These are phyloP conservation scores for Vigna radiata DNA, from an alignment of 306 rosid species.

Conservation along the genomic window DNA sequence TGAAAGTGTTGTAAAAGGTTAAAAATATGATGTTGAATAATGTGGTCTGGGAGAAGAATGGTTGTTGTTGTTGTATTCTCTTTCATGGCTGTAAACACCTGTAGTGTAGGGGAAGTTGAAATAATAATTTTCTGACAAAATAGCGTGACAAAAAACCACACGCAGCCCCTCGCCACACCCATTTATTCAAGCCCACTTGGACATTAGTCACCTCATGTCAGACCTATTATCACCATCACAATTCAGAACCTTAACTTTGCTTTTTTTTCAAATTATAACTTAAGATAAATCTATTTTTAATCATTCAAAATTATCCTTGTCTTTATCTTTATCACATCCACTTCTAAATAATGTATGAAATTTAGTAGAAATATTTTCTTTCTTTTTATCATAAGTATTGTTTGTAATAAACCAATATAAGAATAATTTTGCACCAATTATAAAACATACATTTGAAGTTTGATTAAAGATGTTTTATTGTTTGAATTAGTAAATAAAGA, in stretches of 20 bases:
- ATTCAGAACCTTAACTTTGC: conserved; percentile 30
- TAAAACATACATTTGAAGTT: too few relatives aligned
- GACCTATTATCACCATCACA: conserved; percentile 53
- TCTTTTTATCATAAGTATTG: too few relatives aligned
- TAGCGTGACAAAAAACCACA: conserved; percentile 59
- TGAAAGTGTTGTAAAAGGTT: too few relatives aligned
- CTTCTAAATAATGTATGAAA: too few relatives aligned
- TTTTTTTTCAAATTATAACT: background rate
- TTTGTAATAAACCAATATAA: too few relatives aligned
- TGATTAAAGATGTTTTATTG: too few relatives aligned
- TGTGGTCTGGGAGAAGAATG: background rate
- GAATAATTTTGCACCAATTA: too few relatives aligned
- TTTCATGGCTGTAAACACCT: conserved; percentile 57
- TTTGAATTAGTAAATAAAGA: too few relatives aligned
- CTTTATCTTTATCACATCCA: too few relatives aligned
- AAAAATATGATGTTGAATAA: background rate
- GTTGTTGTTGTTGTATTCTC: background rate
- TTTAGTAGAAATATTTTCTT: too few relatives aligned
- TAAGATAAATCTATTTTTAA: too few relatives aligned
- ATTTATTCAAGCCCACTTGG: conserved; percentile 72
- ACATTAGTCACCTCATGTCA: conserved; percentile 74
- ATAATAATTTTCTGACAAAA: conserved; percentile 43
- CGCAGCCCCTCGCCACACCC: conserved; percentile 81
- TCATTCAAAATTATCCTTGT: background rate
- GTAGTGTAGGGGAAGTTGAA: conserved; percentile 50